Base-by-base conservation (phyloP, 345 rosid species). In the Geranium rotundifolium region DNA sequence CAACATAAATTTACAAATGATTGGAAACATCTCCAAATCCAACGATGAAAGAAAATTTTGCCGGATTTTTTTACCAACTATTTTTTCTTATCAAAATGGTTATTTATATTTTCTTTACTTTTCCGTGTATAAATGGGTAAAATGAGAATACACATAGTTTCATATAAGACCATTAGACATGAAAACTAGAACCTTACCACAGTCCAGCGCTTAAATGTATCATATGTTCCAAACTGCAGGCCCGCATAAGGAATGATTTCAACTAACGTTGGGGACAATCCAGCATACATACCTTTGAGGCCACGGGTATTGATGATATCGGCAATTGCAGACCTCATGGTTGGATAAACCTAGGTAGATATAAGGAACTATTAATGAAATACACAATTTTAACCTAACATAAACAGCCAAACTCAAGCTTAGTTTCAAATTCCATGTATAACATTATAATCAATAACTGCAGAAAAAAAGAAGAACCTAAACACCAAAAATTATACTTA, bases 171-270 rank as follows among this genome's bases (percentile, higher is more conserved):
- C 17, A 63, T 61, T n/a, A 30, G 1, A 59, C 31, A 17, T 34
- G 29, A 54, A 54, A 61, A 63, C 23, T 4, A 63, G 56, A 69
- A 18, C 31, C 76, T 58, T 81, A 88, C 99, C 96, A 82, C 76
- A 60, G 81, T 62, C 99, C 96, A 90, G 34, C 96, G 87, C 78
- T 88, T 93, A 71, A 86, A 93, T 59, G 91, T 85, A 62, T 93
- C 97, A 54, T 90, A 93, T 5, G 88, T 90, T 76, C 97, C 99
- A 73, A 93, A 88, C 63, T 93, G 99, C 76, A 93, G 82, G 66
- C 99, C 97, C 67, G 99, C 99, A 71, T 93, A 90, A 58, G 99
- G 99, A 73, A 90, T 72, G 71, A 93, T 93, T 75, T 93, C 90
- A 49, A 93, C 87, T 61, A 93, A 84, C 4, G 99, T 93, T 57